Percentiles rank a stretch among this genome's conserved stretches.
These are phyloP conservation scores for Aspergillus arachidicola DNA, from an alignment of 2,329 filamentous ascomycete genomes.

Conservation along the genomic window DNA sequence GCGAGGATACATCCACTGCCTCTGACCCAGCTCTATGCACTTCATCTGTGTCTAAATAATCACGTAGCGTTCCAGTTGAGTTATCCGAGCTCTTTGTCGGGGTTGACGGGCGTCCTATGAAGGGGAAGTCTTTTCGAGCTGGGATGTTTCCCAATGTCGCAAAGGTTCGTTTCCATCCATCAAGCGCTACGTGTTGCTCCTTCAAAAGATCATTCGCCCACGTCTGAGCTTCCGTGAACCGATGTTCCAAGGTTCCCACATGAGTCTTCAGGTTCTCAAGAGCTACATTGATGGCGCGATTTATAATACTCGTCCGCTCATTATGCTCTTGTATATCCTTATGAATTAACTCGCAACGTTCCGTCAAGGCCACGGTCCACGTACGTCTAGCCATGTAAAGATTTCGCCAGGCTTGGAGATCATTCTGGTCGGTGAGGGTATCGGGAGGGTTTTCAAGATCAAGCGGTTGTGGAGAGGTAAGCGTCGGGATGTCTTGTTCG, in stretches of 20 bases:
- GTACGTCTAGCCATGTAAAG: constrained; percentile 77
- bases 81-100: constrained; percentile 47
- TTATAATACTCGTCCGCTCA: constrained; percentile 56
- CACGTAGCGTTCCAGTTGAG: constrained; percentile 64
- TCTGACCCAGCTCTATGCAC: constrained; percentile 72
- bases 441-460: constrained; percentile 71
- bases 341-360: constrained; percentile 69
- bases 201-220: constrained; percentile 50
- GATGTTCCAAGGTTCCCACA: constrained; percentile 47
- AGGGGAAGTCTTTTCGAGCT: constrained; percentile 47
- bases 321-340: constrained; percentile 59
- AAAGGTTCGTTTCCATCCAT: constrained; percentile 45
- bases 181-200: constrained; percentile 48
- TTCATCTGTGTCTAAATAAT: constrained; percentile 74
- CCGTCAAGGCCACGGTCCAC: constrained; percentile 75
- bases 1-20: constrained; percentile 59
- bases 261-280: constrained; percentile 69
- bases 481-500: constrained; percentile 53
- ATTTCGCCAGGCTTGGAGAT: constrained; percentile 83
- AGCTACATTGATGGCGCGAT: constrained; percentile 79
- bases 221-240: constrained; percentile 48
- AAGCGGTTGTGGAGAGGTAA: constrained; percentile 60
- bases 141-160: constrained; percentile 44
- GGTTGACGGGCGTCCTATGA: constrained; percentile 43
- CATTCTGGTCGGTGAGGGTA: constrained; percentile 75